phyloP scores from a whole-genome alignment of 2,329 filamentous ascomycete species.

The Alternaria sp. region DNA sequence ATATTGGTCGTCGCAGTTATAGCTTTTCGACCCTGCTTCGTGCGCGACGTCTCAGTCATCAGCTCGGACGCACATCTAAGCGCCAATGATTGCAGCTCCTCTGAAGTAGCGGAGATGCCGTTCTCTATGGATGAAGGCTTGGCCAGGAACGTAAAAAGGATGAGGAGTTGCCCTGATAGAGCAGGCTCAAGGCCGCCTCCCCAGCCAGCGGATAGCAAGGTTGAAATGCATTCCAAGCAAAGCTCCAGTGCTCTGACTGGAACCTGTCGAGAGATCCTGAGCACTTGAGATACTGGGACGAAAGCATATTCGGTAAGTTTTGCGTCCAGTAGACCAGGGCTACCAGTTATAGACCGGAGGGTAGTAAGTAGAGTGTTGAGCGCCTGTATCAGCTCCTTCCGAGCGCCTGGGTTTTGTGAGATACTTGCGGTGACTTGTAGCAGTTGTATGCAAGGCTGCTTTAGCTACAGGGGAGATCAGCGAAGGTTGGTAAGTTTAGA shows the following conservation, averaged over 20 bases:
- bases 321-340: slow-evolving; percentile 67
- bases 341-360: slow-evolving; percentile 46
- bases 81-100: slow-evolving; percentile 77
- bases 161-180: slow-evolving; percentile 83
- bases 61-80: slow-evolving; percentile 75
- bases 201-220: slow-evolving; percentile 84
- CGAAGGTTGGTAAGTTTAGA: not conserved
- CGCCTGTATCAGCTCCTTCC: slow-evolving; percentile 58
- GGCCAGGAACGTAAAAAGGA: slow-evolving; percentile 82
- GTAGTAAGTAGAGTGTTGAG: slow-evolving; percentile 57
- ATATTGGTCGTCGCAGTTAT: slow-evolving; percentile 66
- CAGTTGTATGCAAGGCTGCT: slow-evolving; percentile 66
- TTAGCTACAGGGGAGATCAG: slow-evolving; percentile 55
- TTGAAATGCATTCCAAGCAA: slow-evolving; percentile 75
- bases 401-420: slow-evolving; percentile 54
- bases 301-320: slow-evolving; percentile 94
- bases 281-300: slow-evolving; percentile 87
- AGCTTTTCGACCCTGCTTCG: slow-evolving; percentile 60
- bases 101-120: slow-evolving; percentile 62
- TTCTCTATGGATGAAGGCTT: slow-evolving; percentile 69
- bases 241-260: slow-evolving; percentile 77
- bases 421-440: slow-evolving; percentile 63
- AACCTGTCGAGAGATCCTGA: slow-evolving; percentile 76
- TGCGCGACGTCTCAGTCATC: slow-evolving; percentile 65
- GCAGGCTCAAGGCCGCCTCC: slow-evolving; percentile 72